Percentiles rank a stretch among this genome's conserved stretches.
These are phyloP conservation scores for Microsporum audouinii DNA, from an alignment of 2,329 filamentous ascomycete genomes.

Conservation along the genomic window DNA sequence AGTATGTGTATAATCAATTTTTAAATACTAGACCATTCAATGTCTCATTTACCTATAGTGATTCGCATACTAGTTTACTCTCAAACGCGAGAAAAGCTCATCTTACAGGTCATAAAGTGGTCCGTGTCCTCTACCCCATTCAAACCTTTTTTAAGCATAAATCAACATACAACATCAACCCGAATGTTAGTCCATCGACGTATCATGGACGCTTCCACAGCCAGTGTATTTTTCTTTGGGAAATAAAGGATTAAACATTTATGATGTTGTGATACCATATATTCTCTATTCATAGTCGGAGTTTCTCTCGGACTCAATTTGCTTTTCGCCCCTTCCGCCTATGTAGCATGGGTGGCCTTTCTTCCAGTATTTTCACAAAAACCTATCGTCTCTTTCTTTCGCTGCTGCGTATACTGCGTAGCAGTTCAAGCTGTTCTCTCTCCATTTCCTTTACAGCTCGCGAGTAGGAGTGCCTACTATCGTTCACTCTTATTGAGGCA, in stretches of 20 bases:
- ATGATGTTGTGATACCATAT: background rate
- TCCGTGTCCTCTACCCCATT: background rate
- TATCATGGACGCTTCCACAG: background rate
- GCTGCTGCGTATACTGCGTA: too few species aligned
- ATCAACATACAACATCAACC: background rate
- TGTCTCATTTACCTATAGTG: background rate
- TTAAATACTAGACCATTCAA: background rate
- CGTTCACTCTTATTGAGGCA: background rate
- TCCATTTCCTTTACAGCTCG: background rate
- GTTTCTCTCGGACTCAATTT: background rate
- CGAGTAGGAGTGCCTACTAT: background rate
- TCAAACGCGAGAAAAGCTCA: too few species aligned
- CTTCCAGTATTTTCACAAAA: background rate
- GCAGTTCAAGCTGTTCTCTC: background rate
- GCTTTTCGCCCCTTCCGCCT: background rate
- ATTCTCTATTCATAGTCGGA: background rate
- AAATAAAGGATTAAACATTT: background rate
- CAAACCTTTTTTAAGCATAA: conserved; percentile 2
- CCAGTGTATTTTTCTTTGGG: background rate
- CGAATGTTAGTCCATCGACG: too few species aligned
- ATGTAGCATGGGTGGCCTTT: background rate
- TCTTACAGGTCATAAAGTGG: background rate
- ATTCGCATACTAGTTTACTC: background rate
- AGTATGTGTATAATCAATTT: background rate
- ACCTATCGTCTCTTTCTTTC: background rate